Evolutionary conservation across 1,284 basidiomycete genomes (phyloP).

Genomic region (Rhodotorula sp.): DNA sequence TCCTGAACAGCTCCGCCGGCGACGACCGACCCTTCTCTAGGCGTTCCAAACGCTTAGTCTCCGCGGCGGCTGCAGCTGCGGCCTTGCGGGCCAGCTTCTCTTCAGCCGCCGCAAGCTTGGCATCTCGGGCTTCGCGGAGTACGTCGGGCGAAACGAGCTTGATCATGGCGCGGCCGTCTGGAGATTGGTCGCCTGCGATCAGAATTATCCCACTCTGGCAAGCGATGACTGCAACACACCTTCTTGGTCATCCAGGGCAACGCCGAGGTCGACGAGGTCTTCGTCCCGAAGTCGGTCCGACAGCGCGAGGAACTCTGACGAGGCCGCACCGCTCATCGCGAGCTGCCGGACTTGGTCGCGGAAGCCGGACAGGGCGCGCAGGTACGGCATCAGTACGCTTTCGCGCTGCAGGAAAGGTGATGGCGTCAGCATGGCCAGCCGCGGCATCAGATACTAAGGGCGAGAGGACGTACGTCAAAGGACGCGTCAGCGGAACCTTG

Average conservation of each 20-base stretch:
- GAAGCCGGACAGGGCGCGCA: constrained; percentile 81
- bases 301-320: constrained; percentile 72
- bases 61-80: constrained; percentile 67
- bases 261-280: constrained; percentile 86
- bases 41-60: constrained; percentile 68
- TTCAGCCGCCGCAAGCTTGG: constrained; percentile 69
- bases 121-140: constrained; percentile 78
- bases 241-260: constrained; percentile 95
- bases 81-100: constrained; percentile 81
- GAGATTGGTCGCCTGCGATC: not conserved
- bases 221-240: constrained; percentile 54
- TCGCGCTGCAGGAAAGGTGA: constrained; percentile 53
- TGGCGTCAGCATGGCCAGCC: not conserved
- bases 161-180: constrained; percentile 89
- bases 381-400: constrained; percentile 82
- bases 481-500: constrained; percentile 46
- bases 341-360: constrained; percentile 81
- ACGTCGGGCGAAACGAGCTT: constrained; percentile 85
- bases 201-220: not conserved
- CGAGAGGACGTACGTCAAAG: constrained; percentile 59
- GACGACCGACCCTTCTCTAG: constrained; percentile 78
- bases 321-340: constrained; percentile 66
- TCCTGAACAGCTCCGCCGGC: constrained; percentile 75
- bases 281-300: constrained; percentile 87
- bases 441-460: not conserved